Evolutionary conservation across 805 yeast genomes (phyloP).

Genomic region (Kodamaea jinghongensis): DNA sequence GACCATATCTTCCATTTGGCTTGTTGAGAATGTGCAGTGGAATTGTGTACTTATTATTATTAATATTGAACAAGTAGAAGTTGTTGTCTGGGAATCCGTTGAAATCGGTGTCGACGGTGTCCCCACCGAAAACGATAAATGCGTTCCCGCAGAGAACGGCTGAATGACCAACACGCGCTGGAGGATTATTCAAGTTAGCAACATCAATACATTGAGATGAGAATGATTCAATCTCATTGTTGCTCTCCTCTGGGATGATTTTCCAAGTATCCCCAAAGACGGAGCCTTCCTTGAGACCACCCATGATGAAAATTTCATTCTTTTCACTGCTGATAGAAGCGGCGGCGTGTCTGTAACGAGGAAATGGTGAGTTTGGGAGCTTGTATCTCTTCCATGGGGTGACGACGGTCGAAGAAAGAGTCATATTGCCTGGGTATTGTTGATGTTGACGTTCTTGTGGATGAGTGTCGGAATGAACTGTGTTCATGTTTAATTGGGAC

Average conservation of each 20-base stretch:
- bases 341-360: conserved; percentile 90
- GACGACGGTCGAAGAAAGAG: conserved; percentile 5
- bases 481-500: too few species aligned
- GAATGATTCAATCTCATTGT: conserved; percentile 24
- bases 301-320: conserved; percentile 84
- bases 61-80: conserved; percentile 74
- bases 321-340: conserved; percentile 73
- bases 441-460: conserved; percentile 7
- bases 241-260: conserved; percentile 47
- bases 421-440: conserved; percentile 13
- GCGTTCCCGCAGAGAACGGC: conserved; percentile 92
- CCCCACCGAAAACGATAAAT: conserved; percentile 94
- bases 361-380: conserved; percentile 78
- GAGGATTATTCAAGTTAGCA: conserved; percentile 77
- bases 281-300: conserved; percentile 89
- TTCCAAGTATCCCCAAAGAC: conserved; percentile 97
- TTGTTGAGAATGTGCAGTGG: conserved; percentile 48
- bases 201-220: conserved; percentile 34
- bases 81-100: conserved; percentile 83
- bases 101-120: conserved; percentile 77
- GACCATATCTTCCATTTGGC: conserved; percentile 95
- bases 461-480: not conserved
- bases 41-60: conserved; percentile 42
- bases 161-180: conserved; percentile 96
- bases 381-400: conserved; percentile 67